A percentile compares a stretch with the other conserved stretches of the same genome.
These are phyloP conservation scores for Triticum aestivum DNA, from an alignment of 176 grass and related monocot species.

Conservation along the genomic window DNA sequence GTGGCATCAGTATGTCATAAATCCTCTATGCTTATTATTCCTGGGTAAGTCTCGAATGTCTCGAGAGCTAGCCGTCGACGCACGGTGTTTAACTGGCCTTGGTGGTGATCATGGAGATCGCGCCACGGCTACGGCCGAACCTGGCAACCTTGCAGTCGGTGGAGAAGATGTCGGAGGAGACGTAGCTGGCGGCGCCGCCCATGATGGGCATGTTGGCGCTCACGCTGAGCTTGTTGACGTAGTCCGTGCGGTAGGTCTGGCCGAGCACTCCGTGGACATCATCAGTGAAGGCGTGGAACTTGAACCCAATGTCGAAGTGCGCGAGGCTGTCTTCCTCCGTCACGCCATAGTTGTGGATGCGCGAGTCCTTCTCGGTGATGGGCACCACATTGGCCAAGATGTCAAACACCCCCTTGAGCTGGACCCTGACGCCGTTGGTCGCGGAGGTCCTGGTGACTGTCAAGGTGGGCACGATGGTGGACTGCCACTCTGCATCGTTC, in stretches of 20 bases:
- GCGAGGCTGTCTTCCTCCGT: slow-evolving; percentile 19
- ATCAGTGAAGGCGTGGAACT: slow-evolving; percentile 21
- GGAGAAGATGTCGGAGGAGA: slow-evolving; percentile 43
- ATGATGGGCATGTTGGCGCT: slow-evolving; percentile 57
- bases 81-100: background rate
- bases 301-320: slow-evolving; percentile 20
- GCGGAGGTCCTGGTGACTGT: background rate
- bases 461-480: background rate
- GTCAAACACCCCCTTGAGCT: background rate
- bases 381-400: background rate
- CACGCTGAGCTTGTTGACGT: slow-evolving; percentile 49
- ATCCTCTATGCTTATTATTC: too few species aligned
- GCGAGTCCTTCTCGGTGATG: background rate
- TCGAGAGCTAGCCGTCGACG: too few species aligned
- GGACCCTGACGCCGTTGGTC: background rate
- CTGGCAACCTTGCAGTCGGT: slow-evolving; percentile 45
- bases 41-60: too few species aligned
- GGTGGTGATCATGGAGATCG: slow-evolving; percentile 21
- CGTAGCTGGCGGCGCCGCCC: slow-evolving; percentile 41
- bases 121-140: background rate
- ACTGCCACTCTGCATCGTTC: background rate
- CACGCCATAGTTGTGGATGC: background rate
- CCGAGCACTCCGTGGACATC: slow-evolving; percentile 55
- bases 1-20: too few species aligned
- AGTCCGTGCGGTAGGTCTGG: slow-evolving; percentile 52